Evolutionary conservation across 257 asterid species (phyloP).

Genomic region (Ocimum tenuiflorum): DNA sequence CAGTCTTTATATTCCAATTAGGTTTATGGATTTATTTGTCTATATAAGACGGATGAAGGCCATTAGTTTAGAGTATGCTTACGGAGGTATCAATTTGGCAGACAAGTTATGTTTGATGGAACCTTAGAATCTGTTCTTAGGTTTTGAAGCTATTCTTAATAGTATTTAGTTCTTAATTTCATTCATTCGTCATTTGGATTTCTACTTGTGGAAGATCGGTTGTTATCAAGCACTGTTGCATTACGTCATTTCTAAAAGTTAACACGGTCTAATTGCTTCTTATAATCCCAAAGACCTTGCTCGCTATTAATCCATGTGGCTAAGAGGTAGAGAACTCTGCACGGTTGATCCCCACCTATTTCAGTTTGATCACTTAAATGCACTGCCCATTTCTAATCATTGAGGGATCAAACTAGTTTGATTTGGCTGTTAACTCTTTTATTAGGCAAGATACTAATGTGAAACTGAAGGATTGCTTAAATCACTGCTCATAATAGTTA

Average conservation of each 20-base stretch:
- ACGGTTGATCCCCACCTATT: not conserved
- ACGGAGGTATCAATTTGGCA: too few relatives aligned
- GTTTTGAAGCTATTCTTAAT: too few relatives aligned
- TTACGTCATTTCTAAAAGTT: not conserved
- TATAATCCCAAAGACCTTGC: not conserved
- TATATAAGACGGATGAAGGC: too few relatives aligned
- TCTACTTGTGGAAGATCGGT: too few relatives aligned
- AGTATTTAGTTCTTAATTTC: too few relatives aligned
- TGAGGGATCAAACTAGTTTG: not conserved
- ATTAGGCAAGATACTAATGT: not conserved
- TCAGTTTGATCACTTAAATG: not conserved
- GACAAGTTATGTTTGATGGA: too few relatives aligned
- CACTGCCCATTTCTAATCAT: not conserved
- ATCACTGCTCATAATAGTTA: not conserved
- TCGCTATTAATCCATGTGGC: not conserved
- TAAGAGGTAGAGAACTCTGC: not conserved
- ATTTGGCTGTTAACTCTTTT: not conserved
- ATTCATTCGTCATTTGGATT: too few relatives aligned
- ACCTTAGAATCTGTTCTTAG: too few relatives aligned
- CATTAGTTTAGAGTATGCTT: too few relatives aligned
- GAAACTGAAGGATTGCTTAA: constrained; percentile 9
- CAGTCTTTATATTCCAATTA: too few relatives aligned
- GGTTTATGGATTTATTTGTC: too few relatives aligned
- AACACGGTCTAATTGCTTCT: not conserved
- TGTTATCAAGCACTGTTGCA: too few relatives aligned